These are phyloP conservation scores for Globomyces pollinis-pini DNA, from an alignment of 192 early-diverging fungal genomes.

Conservation along the genomic window DNA sequence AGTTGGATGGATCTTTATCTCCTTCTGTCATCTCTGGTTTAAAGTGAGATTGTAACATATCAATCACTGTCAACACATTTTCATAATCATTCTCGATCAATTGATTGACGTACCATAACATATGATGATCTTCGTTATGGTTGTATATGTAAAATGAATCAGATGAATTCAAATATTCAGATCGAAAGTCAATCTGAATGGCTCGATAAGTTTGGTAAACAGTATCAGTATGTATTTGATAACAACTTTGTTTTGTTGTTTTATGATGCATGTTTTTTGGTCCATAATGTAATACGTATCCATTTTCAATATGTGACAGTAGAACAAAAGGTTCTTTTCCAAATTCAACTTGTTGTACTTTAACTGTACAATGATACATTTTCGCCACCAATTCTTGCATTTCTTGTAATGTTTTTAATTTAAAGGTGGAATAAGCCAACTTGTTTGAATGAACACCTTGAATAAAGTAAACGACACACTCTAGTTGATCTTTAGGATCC, in stretches of 20 bases:
- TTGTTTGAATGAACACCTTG: slow-evolving; percentile 24
- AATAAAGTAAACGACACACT: slow-evolving; percentile 54
- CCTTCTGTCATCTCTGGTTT: slow-evolving; percentile 24
- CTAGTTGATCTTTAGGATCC: slow-evolving; percentile 9
- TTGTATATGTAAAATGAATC: slow-evolving; percentile 40
- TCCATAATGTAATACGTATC: slow-evolving; percentile 31
- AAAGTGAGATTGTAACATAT: not conserved
- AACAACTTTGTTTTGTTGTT: slow-evolving; percentile 7
- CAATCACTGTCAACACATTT: not conserved
- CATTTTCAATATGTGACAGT: slow-evolving; percentile 44
- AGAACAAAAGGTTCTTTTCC: slow-evolving; percentile 41
- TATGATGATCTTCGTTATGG: not conserved
- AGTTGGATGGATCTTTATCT: not conserved
- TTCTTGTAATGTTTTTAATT: slow-evolving; percentile 37
- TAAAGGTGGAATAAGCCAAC: slow-evolving; percentile 39
- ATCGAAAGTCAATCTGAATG: slow-evolving; percentile 21
- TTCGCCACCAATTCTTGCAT: slow-evolving; percentile 34
- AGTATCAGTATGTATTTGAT: slow-evolving; percentile 42
- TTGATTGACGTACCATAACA: slow-evolving; percentile 19
- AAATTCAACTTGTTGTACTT: slow-evolving; percentile 29
- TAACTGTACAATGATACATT: slow-evolving; percentile 37
- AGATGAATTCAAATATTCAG: slow-evolving; percentile 19
- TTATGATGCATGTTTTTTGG: slow-evolving; percentile 8
- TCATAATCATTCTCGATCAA: not conserved
- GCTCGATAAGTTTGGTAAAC: slow-evolving; percentile 38